Evolutionary conservation across 1,284 basidiomycete genomes (phyloP).

Genomic region (Malassezia caprae): DNA sequence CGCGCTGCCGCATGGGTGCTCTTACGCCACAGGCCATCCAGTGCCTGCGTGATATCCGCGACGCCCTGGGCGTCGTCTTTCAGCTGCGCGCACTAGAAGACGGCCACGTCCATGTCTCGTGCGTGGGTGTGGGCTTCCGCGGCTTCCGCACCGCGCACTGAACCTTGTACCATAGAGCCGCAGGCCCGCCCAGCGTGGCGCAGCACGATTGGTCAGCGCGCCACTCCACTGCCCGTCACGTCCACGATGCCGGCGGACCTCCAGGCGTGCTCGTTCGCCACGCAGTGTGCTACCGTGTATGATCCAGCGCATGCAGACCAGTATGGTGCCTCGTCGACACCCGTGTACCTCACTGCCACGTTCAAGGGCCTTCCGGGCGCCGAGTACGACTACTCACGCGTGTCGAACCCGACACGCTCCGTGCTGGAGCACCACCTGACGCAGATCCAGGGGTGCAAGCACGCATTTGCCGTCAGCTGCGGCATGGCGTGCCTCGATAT

Average conservation of each 20-base stretch:
- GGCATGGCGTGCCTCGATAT: constrained; percentile 98
- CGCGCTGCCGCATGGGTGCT: constrained; percentile 71
- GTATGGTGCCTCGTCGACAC: constrained; percentile 82
- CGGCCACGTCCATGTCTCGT: constrained; percentile 23
- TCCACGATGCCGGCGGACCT: constrained; percentile 5
- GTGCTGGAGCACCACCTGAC: constrained; percentile 46
- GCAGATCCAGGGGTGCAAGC: constrained; percentile 51
- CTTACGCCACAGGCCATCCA: constrained; percentile 68
- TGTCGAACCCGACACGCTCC: constrained; percentile 83
- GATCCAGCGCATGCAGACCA: constrained; percentile 77
- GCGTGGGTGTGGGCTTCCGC: constrained; percentile 38
- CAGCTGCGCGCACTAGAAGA: constrained; percentile 48
- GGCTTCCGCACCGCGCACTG: constrained; percentile 29
- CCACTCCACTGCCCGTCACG: background rate
- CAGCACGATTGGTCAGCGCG: background rate
- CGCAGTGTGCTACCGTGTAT: constrained; percentile 84
- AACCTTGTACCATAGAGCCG: background rate
- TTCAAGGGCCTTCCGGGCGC: constrained; percentile 88
- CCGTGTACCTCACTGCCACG: constrained; percentile 94
- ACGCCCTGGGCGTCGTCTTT: constrained; percentile 64
- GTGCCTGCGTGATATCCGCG: constrained; percentile 71
- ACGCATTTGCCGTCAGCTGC: constrained; percentile 81
- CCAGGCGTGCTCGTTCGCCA: constrained; percentile 54
- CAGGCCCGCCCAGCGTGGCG: background rate
- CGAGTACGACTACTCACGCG: constrained; percentile 81